A percentile compares a stretch with the other conserved stretches of the same genome.
Conservation (phyloP, 2,329 filamentous ascomycete species). For the Stemphylium vesicarium region DNA sequence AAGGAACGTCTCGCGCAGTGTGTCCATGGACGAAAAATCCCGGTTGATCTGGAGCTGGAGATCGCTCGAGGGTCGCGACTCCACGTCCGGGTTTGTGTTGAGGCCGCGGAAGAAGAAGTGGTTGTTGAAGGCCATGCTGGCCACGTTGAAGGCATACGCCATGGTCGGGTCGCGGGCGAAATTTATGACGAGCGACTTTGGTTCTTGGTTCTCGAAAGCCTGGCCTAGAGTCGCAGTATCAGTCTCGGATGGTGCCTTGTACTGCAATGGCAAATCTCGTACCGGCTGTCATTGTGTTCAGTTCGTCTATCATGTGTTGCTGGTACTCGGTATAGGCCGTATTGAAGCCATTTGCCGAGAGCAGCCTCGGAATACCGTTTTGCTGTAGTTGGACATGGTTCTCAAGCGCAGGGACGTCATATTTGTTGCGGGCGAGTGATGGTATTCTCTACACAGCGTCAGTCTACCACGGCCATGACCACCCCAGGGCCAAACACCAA, state of each 20-base stretch:
- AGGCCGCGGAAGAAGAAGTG: slow-evolving; percentile 77
- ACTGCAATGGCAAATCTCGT: slow-evolving; percentile 25
- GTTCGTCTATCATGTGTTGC: slow-evolving; percentile 71
- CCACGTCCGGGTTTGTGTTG: slow-evolving; percentile 34
- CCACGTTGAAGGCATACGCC: slow-evolving; percentile 90
- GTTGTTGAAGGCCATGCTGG: slow-evolving; percentile 95
- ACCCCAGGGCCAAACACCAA: not conserved
- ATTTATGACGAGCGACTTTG: slow-evolving; percentile 73
- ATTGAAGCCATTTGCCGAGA: slow-evolving; percentile 72
- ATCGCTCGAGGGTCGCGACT: slow-evolving; percentile 54
- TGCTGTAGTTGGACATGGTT: slow-evolving; percentile 54
- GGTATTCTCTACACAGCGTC: slow-evolving; percentile 37
- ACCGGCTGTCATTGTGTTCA: slow-evolving; percentile 79
- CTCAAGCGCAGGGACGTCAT: slow-evolving; percentile 58
- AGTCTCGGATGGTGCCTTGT: slow-evolving; percentile 1
- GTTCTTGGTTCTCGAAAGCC: slow-evolving; percentile 64
- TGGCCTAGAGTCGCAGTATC: slow-evolving; percentile 59
- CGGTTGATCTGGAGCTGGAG: slow-evolving; percentile 65
- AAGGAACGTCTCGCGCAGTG: slow-evolving; percentile 79
- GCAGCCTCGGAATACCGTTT: slow-evolving; percentile 71
- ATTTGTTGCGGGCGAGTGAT: slow-evolving; percentile 35
- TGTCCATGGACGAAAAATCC: slow-evolving; percentile 83
- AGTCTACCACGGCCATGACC: slow-evolving; percentile 22
- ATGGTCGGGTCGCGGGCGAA: slow-evolving; percentile 78
- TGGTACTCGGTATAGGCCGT: slow-evolving; percentile 87